Conservation (phyloP, 306 rosid genomes). For the Acacia crassicarpa region DNA sequence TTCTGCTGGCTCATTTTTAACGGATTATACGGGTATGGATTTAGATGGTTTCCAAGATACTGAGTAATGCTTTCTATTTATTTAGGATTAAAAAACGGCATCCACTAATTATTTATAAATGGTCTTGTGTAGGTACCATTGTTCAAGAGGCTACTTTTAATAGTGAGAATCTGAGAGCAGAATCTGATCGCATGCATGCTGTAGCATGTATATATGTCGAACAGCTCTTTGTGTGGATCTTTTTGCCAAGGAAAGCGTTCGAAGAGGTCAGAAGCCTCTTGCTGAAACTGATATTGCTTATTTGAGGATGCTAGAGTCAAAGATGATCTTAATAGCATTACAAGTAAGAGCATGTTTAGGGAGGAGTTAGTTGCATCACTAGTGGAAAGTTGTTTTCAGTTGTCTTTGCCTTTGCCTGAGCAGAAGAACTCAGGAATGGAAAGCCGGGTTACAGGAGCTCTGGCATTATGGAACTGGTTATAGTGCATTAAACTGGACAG, state of each 20-base stretch:
- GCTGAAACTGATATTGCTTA: constrained; percentile 95
- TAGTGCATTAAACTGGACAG: constrained; percentile 97
- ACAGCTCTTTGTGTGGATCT: constrained; percentile 96
- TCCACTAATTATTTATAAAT: constrained; percentile 22
- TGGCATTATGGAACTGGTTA: constrained; percentile 99
- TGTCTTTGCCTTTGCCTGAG: constrained; percentile 97
- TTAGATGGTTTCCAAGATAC: constrained; percentile 22
- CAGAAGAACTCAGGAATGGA: constrained; percentile 90
- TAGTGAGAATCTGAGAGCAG: constrained; percentile 98
- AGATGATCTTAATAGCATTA: constrained; percentile 82
- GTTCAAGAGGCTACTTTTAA: constrained; percentile 90
- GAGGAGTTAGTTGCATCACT: constrained; percentile 98
- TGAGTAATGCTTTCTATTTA: not conserved
- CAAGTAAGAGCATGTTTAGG: constrained; percentile 90
- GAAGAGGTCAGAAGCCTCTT: constrained; percentile 99
- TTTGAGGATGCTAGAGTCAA: constrained; percentile 89
- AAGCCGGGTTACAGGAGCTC: constrained; percentile 98
- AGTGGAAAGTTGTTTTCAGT: constrained; percentile 97
- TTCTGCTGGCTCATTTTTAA: not conserved
- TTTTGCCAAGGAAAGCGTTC: constrained; percentile 95
- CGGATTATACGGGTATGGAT: not conserved
- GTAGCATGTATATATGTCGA: constrained; percentile 96
- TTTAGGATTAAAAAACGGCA: not conserved
- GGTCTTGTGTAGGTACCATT: constrained; percentile 69
- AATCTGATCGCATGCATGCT: constrained; percentile 98